Evolutionary conservation across 352 stramenopile species (phyloP).

Genomic region (Phytopythium sindhum): DNA sequence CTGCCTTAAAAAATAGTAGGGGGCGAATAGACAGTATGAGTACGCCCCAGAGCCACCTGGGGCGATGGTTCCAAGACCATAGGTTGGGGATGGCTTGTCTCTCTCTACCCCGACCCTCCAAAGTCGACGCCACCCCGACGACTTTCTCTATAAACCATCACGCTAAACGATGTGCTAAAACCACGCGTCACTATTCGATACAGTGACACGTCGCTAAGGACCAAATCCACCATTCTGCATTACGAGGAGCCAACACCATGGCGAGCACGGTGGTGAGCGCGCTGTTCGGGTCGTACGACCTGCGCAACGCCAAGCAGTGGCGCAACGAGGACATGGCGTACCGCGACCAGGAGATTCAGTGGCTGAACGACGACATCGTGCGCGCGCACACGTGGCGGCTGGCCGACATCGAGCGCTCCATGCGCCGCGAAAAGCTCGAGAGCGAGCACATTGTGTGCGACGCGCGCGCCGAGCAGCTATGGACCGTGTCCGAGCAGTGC

Average conservation of each 20-base stretch:
- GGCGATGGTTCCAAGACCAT: too few relatives aligned
- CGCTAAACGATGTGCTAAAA: too few relatives aligned
- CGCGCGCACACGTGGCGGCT: slow-evolving; percentile 62
- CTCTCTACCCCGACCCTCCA: too few relatives aligned
- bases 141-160: neutral
- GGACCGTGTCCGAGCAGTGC: slow-evolving; percentile 64
- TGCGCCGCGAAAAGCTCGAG: slow-evolving; percentile 60
- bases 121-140: neutral
- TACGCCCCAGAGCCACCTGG: too few relatives aligned
- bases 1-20: too few relatives aligned
- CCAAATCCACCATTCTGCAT: neutral
- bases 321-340: slow-evolving; percentile 63
- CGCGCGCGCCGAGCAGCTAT: slow-evolving; percentile 66
- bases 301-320: slow-evolving; percentile 75
- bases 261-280: slow-evolving; percentile 53
- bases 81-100: too few relatives aligned
- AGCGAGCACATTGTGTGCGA: slow-evolving; percentile 61
- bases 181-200: neutral
- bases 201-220: neutral
- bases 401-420: slow-evolving; percentile 62
- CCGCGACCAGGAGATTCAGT: slow-evolving; percentile 73
- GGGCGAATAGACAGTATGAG: too few relatives aligned
- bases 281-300: slow-evolving; percentile 77
- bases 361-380: slow-evolving; percentile 73
- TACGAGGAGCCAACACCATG: slow-evolving; percentile 16